phyloP scores from a whole-genome alignment of 2,329 filamentous ascomycete species.

The Phialocephala subalpina region DNA sequence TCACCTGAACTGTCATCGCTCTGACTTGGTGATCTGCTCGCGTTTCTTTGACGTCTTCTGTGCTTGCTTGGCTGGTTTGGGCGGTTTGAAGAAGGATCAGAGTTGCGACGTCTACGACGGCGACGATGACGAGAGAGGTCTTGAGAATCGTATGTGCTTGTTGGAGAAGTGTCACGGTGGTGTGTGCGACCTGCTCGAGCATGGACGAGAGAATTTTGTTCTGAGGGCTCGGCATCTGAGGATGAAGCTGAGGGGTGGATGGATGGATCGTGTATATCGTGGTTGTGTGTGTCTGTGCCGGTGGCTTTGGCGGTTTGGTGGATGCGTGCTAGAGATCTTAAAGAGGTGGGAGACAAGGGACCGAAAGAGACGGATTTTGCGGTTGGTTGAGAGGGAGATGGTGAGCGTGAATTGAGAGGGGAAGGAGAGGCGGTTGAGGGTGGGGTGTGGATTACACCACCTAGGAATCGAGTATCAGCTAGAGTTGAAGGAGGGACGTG shows the following conservation, averaged over 20 bases:
- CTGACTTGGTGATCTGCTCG: slow-evolving; percentile 27
- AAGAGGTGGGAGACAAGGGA: slow-evolving; percentile 42
- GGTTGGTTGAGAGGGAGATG: slow-evolving; percentile 14
- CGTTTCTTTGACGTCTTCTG: slow-evolving; percentile 28
- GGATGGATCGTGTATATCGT: slow-evolving; percentile 4
- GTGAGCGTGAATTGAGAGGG: slow-evolving; percentile 26
- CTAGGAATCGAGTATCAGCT: slow-evolving; percentile 20
- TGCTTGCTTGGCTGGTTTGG: slow-evolving; percentile 34
- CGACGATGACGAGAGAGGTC: slow-evolving; percentile 25
- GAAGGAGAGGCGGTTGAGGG: slow-evolving; percentile 20
- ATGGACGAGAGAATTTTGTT: slow-evolving; percentile 1
- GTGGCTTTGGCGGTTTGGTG: slow-evolving; percentile 21
- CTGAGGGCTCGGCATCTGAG: slow-evolving; percentile 20
- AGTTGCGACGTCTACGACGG: slow-evolving; percentile 35
- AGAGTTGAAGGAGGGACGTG: neutral
- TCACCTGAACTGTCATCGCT: slow-evolving; percentile 17
- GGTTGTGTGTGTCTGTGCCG: slow-evolving; percentile 9
- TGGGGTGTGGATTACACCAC: slow-evolving; percentile 23
- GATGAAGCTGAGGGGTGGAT: slow-evolving; percentile 10
- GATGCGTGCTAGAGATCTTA: slow-evolving; percentile 32
- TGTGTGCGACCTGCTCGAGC: neutral
- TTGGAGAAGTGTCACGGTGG: neutral
- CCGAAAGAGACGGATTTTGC: slow-evolving; percentile 44
- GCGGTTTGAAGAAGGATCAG: slow-evolving; percentile 42
- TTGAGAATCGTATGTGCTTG: neutral